Evolutionary conservation across 441 rosid genomes (phyloP), one percentile per base, ranked within the genome.

Genomic region (Cnidoscolus chayamansa): DNA sequence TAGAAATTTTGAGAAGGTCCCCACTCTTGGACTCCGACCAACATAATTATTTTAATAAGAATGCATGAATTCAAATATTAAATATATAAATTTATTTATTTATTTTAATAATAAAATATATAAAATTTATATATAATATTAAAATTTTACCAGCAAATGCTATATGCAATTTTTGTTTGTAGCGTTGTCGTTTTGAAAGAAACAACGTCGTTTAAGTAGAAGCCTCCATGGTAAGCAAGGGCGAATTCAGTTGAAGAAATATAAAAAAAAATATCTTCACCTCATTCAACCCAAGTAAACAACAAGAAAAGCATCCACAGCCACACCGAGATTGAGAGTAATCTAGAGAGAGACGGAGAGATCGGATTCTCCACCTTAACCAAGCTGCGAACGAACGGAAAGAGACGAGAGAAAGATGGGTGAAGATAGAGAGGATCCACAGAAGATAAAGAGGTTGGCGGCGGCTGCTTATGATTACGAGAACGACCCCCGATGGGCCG

Each of bases 381-480:
- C 19, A 20, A 8, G 9, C 15, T 9, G 40, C 15, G n/a, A 11
- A 3, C 45, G 45, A 40, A 4, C 12, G 9, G 43, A 49, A 48
- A 12, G 11, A 43, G 11, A n/a, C 1, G 2, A 20, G 1, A 0
- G 16, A 45, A 54, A 75, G 35, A 88, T 90, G 97, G 88, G 79
- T 64, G 96, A 90, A 75, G 88, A 82, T 75, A 81, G 87, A 82
- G 92, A 86, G n/a, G 97, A 95, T 74, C 81, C 94, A 0, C 99
- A 90, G 87, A 88, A 84, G 76, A 66, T 90, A 67, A 95, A 86
- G 92, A 84, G 69, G 77, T 71, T 86, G 51, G 97, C 97, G 73
- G 98, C 98, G 43, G 90, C 94, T 16, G 83, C 96, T 0, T 95
- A 86, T 72, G 98, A 95, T 78, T 93, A 93, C 86, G 98, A 93